These are phyloP conservation scores for Phytophthora citrophthora DNA, from an alignment of 352 stramenopile genomes.

Conservation along the genomic window DNA sequence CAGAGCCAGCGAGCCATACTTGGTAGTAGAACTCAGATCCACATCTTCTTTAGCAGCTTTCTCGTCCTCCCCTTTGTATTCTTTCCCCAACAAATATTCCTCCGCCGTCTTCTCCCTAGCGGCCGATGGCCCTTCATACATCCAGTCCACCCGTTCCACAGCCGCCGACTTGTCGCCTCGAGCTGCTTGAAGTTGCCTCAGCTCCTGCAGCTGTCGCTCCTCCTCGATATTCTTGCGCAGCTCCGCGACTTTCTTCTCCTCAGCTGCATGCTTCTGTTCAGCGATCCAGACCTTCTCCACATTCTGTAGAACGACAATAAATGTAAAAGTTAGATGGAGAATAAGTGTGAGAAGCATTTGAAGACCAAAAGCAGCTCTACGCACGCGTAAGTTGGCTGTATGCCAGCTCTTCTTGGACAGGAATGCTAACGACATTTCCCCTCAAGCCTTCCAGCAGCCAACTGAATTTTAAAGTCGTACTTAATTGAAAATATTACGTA, in stretches of 20 bases:
- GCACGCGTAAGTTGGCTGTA: slow-evolving; percentile 93
- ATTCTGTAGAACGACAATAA: slow-evolving; percentile 70
- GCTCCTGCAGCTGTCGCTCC: slow-evolving; percentile 95
- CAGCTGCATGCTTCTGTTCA: slow-evolving; percentile 94
- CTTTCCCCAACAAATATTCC: slow-evolving; percentile 95
- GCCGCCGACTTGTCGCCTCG: slow-evolving; percentile 81
- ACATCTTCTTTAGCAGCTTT: slow-evolving; percentile 35
- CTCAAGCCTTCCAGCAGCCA: no score
- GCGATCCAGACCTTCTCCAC: slow-evolving; percentile 98
- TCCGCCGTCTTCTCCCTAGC: slow-evolving; percentile 74
- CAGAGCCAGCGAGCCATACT: slow-evolving; percentile 74
- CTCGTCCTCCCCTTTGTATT: slow-evolving; percentile 63
- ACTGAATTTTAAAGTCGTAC: no score
- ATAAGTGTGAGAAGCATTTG: neutral
- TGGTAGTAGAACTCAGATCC: slow-evolving; percentile 62
- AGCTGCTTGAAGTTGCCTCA: slow-evolving; percentile 90
- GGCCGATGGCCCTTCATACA: slow-evolving; percentile 95
- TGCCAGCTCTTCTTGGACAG: slow-evolving; percentile 98
- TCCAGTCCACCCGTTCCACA: slow-evolving; percentile 94
- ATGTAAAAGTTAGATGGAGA: neutral
- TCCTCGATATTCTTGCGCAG: slow-evolving; percentile 97
- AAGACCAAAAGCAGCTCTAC: slow-evolving; percentile 8
- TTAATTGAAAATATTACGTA: no score
- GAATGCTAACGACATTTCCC: slow-evolving; percentile 90
- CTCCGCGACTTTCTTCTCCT: slow-evolving; percentile 94